Conservation (phyloP, 139 green algal species). For the Chlamydomonas sp. region DNA sequence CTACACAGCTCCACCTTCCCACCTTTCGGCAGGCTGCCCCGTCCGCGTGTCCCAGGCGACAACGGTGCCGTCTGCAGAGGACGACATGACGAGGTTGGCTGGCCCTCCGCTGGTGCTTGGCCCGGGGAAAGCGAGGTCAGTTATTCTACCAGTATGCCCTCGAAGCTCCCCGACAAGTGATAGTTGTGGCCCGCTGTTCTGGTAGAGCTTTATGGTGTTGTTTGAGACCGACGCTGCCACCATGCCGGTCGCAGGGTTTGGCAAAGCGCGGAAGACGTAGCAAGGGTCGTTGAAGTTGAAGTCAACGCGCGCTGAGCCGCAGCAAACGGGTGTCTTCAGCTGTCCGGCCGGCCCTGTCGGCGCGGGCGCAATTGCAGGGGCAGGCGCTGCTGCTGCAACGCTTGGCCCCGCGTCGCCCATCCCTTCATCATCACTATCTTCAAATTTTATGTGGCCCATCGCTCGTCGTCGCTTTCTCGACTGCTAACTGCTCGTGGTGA, state of each 20-base stretch:
- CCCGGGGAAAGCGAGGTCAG: constrained; percentile 54
- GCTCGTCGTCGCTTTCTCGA: too few species aligned
- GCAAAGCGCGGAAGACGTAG: constrained; percentile 73
- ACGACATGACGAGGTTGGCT: constrained; percentile 64
- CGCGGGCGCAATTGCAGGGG: not conserved
- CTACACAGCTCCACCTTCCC: not conserved
- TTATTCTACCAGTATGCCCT: constrained; percentile 59
- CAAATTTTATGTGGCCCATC: constrained; percentile 29
- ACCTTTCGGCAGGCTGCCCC: constrained; percentile 48
- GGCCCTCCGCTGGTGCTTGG: not conserved
- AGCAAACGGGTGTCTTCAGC: constrained; percentile 31
- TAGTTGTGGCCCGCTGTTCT: constrained; percentile 35
- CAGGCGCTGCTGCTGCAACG: not conserved
- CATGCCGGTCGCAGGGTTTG: constrained; percentile 14
- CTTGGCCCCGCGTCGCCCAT: not conserved
- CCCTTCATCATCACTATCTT: not conserved
- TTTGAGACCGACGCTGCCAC: constrained; percentile 68
- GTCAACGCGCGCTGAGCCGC: constrained; percentile 47
- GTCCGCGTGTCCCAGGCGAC: constrained; percentile 72
- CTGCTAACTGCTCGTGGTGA: too few species aligned
- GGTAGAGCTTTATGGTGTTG: constrained; percentile 68
- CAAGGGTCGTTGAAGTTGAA: constrained; percentile 63
- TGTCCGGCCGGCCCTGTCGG: not conserved
- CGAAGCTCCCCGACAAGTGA: constrained; percentile 61
- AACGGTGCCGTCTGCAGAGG: constrained; percentile 68